These are phyloP conservation scores for Filobasidium floriforme DNA, from an alignment of 768 basidiomycete genomes.

Conservation along the genomic window DNA sequence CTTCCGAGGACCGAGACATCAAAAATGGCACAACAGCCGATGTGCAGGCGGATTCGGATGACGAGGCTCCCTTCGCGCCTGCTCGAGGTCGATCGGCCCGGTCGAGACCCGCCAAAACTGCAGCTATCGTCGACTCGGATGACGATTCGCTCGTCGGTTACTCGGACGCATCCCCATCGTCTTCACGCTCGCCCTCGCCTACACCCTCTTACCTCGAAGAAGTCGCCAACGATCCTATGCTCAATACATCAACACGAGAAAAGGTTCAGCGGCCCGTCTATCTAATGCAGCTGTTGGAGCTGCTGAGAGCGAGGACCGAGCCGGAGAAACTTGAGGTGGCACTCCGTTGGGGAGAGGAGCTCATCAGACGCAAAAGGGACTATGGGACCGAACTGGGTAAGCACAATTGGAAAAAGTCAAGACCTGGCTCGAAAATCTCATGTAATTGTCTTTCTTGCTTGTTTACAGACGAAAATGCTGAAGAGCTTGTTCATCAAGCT, in stretches of 20 bases:
- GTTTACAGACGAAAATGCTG: slow-evolving; percentile 74
- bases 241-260: slow-evolving; percentile 54
- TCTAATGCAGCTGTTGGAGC: slow-evolving; percentile 68
- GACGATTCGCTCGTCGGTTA: slow-evolving; percentile 77
- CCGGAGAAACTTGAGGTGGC: slow-evolving; percentile 75
- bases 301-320: slow-evolving; percentile 61
- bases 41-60: neutral
- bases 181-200: slow-evolving; percentile 68
- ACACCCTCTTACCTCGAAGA: slow-evolving; percentile 72
- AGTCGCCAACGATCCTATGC: slow-evolving; percentile 75
- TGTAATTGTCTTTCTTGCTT: too few species aligned
- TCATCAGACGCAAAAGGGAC: slow-evolving; percentile 72
- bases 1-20: neutral
- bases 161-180: slow-evolving; percentile 52
- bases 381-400: slow-evolving; percentile 85
- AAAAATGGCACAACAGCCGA: neutral
- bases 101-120: neutral
- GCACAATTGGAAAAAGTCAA: slow-evolving; percentile 30
- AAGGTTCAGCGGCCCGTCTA: slow-evolving; percentile 79
- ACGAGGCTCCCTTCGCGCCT: neutral
- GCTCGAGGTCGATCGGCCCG: slow-evolving; percentile 4
- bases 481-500: slow-evolving; percentile 66
- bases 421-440: neutral
- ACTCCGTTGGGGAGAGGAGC: slow-evolving; percentile 65
- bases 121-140: slow-evolving; percentile 59